phyloP scores from a whole-genome alignment of 139 green algal species.

The Deuterostichococcus epilithicus region DNA sequence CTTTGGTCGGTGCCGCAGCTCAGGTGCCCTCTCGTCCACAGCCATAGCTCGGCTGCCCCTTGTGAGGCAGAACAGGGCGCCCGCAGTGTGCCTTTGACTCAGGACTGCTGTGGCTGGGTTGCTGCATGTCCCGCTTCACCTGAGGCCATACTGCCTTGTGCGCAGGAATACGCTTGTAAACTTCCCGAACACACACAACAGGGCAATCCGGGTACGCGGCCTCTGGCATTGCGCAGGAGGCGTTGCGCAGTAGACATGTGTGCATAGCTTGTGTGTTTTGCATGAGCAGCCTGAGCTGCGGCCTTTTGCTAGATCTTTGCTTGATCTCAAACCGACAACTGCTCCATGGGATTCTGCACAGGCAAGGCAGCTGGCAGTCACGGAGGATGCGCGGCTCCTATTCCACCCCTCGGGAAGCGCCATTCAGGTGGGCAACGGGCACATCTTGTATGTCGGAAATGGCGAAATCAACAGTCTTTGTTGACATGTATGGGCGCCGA shows the following conservation, averaged over 20 bases:
- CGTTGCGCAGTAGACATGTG: neutral
- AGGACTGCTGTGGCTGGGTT: neutral
- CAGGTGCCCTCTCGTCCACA: neutral
- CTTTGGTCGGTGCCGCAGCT: constrained; percentile 65
- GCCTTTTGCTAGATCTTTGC: neutral
- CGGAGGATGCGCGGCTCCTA: constrained; percentile 49
- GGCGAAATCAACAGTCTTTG: constrained; percentile 20
- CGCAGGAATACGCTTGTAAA: constrained; percentile 61
- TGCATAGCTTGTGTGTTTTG: neutral
- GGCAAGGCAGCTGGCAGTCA: constrained; percentile 55
- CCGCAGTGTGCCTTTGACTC: neutral
- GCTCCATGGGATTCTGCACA: neutral
- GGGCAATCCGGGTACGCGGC: constrained; percentile 25
- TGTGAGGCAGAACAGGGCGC: neutral
- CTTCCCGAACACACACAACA: constrained; percentile 61
- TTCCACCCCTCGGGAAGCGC: constrained; percentile 71
- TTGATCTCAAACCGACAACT: no score
- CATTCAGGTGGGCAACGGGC: constrained; percentile 57
- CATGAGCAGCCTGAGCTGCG: neutral
- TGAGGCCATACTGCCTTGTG: neutral
- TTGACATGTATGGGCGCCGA: neutral
- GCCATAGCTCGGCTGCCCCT: neutral
- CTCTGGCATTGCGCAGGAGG: neutral
- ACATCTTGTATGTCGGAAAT: constrained; percentile 41
- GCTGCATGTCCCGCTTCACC: neutral